These are phyloP conservation scores for Linum lewisii DNA, from an alignment of 345 rosid genomes.

Conservation along the genomic window DNA sequence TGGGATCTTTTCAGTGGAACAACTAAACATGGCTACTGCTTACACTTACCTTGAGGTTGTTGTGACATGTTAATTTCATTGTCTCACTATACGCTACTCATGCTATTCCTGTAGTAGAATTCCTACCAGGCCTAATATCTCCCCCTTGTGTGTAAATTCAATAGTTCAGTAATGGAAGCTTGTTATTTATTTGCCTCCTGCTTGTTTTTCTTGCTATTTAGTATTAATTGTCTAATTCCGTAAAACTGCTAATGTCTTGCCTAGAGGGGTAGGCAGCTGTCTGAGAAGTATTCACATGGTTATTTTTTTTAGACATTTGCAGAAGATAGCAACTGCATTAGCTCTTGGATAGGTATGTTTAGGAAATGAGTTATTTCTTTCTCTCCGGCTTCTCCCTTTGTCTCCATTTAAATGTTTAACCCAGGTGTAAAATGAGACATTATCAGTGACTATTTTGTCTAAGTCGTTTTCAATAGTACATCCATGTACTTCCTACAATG, in stretches of 20 bases:
- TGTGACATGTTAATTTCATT: neutral
- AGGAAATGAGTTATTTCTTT: too few relatives aligned
- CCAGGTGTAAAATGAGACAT: too few relatives aligned
- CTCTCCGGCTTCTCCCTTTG: too few relatives aligned
- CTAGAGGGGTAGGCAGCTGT: neutral
- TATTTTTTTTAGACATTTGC: neutral
- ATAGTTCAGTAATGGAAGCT: neutral
- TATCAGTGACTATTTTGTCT: too few relatives aligned
- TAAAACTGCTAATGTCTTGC: neutral
- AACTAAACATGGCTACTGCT: neutral
- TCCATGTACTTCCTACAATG: neutral
- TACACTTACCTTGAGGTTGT: neutral
- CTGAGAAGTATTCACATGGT: neutral
- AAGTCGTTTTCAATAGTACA: too few relatives aligned
- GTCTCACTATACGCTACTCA: too few relatives aligned
- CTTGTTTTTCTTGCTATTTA: too few relatives aligned
- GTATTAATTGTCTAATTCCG: neutral
- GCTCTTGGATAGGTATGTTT: neutral
- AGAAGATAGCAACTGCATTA: neutral
- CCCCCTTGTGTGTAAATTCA: neutral
- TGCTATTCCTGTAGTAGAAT: neutral
- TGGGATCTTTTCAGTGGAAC: neutral
- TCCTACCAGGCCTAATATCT: neutral
- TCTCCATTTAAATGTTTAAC: too few relatives aligned
- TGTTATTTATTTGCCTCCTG: neutral